Percentiles rank a stretch among this genome's conserved stretches.
Evolutionary conservation across 139 green algal genomes (phyloP).

Genomic region (Eudorina sp.): DNA sequence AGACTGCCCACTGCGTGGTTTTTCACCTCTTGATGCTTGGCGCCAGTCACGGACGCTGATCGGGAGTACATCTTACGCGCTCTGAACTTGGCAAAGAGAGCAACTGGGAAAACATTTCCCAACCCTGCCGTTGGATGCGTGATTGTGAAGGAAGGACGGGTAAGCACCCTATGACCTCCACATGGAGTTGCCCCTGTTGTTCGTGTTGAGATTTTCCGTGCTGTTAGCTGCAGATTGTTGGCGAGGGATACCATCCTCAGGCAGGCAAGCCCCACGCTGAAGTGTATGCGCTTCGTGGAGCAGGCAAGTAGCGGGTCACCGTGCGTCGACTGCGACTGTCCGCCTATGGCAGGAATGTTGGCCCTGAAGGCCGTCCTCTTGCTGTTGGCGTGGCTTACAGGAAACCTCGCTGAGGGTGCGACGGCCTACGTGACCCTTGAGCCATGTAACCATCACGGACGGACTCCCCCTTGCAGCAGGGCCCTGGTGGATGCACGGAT

Average conservation of each 20-base stretch:
- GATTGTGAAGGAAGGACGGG: conserved; percentile 84
- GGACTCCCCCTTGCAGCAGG: conserved; percentile 93
- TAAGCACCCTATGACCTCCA: conserved; percentile 15
- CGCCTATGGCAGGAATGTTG: neutral
- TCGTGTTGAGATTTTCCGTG: neutral
- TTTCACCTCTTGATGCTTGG: too few relatives aligned
- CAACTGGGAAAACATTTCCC: conserved; percentile 87
- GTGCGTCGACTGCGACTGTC: neutral
- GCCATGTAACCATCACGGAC: conserved; percentile 97
- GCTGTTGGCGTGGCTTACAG: conserved; percentile 38
- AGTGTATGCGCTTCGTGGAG: conserved; percentile 94
- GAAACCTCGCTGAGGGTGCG: conserved; percentile 77
- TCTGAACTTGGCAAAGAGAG: conserved; percentile 84
- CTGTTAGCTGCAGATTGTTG: conserved; percentile 79
- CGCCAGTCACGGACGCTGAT: conserved; percentile 66
- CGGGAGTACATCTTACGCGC: conserved; percentile 84
- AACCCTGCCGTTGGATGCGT: conserved; percentile 98
- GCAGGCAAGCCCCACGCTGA: conserved; percentile 97
- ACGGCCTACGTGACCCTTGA: conserved; percentile 99
- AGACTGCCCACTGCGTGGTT: too few relatives aligned
- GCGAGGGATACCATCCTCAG: conserved; percentile 95
- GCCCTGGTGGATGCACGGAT: conserved; percentile 92
- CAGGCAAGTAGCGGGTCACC: conserved; percentile 60
- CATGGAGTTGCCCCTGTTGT: neutral
- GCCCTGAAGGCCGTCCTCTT: too few relatives aligned